These are phyloP conservation scores for Aegilops longissima DNA, from an alignment of 176 grass and related monocot species.

Conservation along the genomic window DNA sequence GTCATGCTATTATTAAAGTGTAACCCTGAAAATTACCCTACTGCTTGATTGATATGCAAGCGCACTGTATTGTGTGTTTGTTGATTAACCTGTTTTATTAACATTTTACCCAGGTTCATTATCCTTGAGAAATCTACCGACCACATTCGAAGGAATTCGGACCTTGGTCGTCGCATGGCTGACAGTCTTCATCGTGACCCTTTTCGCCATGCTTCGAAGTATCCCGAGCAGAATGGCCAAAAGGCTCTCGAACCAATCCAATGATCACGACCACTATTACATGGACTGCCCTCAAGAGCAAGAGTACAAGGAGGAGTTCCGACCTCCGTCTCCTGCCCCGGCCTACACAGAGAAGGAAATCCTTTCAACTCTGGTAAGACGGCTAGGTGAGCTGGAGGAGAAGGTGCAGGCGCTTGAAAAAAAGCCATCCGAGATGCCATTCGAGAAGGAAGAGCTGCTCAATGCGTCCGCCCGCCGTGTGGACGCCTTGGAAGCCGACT, in stretches of 20 bases:
- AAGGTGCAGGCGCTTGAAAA: constrained; percentile 80
- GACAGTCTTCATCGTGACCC: constrained; percentile 61
- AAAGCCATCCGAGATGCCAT: constrained; percentile 88
- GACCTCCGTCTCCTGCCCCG: constrained; percentile 90
- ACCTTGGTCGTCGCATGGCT: constrained; percentile 62
- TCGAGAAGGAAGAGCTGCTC: constrained; percentile 91
- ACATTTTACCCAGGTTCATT: constrained; percentile 43
- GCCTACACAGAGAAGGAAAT: constrained; percentile 69
- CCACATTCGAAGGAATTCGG: constrained; percentile 42
- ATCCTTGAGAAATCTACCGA: constrained; percentile 26
- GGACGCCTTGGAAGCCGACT: constrained; percentile 94
- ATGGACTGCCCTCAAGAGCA: constrained; percentile 53
- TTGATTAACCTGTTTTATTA: constrained; percentile 6
- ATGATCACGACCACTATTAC: constrained; percentile 40
- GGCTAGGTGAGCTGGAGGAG: constrained; percentile 78
- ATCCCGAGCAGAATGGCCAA: constrained; percentile 58
- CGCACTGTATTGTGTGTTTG: not conserved
- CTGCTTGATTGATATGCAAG: not conserved
- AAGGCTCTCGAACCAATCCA: constrained; percentile 56
- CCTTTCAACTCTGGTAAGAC: constrained; percentile 66
- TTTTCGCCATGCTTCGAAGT: constrained; percentile 61
- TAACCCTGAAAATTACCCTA: not conserved
- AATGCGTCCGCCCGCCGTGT: constrained; percentile 81
- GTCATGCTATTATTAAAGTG: not conserved
- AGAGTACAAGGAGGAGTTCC: constrained; percentile 71